Conservation (phyloP, 2,329 filamentous ascomycete species). For the Sclerotinia minor region DNA sequence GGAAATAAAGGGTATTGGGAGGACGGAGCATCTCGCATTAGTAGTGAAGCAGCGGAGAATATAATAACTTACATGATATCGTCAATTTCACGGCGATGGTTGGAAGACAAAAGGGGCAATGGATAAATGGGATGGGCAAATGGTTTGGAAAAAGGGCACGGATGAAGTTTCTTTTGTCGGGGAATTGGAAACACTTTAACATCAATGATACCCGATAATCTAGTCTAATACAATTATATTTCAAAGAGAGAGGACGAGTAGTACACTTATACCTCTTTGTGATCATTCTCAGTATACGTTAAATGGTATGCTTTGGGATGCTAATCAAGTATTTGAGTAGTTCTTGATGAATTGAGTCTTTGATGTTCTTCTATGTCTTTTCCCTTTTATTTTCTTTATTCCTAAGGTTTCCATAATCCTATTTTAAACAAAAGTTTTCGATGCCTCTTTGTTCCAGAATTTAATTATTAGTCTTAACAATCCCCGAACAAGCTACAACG, state of each 20-base stretch:
- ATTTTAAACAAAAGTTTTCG: not conserved
- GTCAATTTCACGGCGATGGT: not conserved
- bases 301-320: not conserved
- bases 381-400: not conserved
- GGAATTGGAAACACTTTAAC: conserved; percentile 18
- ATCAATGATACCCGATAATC: conserved; percentile 24
- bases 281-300: not conserved
- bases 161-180: conserved; percentile 3
- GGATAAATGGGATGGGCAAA: not conserved
- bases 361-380: not conserved
- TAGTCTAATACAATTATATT: conserved; percentile 16
- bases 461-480: not conserved
- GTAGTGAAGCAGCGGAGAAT: not conserved
- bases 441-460: not conserved
- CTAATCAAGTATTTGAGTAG: not conserved
- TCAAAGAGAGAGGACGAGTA: not conserved
- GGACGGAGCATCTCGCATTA: not conserved
- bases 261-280: not conserved
- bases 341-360: not conserved
- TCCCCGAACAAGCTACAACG: not conserved
- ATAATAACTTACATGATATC: conserved; percentile 6
- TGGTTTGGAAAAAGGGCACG: not conserved
- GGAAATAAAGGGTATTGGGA: not conserved
- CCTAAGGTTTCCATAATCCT: not conserved
- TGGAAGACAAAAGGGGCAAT: conserved; percentile 10